A percentile compares a stretch with the other conserved stretches of the same genome.
These are phyloP conservation scores for Beta corolliflora DNA, from an alignment of 179 eudicot genomes.

Conservation along the genomic window DNA sequence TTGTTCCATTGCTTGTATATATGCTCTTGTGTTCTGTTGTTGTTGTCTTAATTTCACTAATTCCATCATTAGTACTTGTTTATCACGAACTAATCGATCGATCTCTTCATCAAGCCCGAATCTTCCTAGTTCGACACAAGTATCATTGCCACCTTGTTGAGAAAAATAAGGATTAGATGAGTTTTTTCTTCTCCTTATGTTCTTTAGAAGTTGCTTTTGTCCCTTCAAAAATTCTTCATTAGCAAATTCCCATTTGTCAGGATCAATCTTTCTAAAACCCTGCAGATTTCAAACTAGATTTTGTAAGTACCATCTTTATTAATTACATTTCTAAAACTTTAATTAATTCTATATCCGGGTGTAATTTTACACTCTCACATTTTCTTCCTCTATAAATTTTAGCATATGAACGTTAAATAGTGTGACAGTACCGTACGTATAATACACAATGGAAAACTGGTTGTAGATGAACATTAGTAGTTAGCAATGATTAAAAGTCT, in stretches of 20 bases:
- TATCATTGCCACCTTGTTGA: slow-evolving; percentile 45
- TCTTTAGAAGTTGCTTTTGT: slow-evolving; percentile 68
- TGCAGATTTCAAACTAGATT: slow-evolving; percentile 34
- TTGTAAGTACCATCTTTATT: slow-evolving; percentile 5
- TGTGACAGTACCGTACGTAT: too few relatives aligned
- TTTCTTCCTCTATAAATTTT: too few relatives aligned
- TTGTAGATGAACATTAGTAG: too few relatives aligned
- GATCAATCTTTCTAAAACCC: slow-evolving; percentile 95
- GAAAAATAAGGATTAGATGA: slow-evolving; percentile 36
- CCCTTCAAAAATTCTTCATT: slow-evolving; percentile 76
- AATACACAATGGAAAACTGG: too few relatives aligned
- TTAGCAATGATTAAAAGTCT: too few relatives aligned
- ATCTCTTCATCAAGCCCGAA: slow-evolving; percentile 67
- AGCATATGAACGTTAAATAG: too few relatives aligned
- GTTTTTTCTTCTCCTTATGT: slow-evolving; percentile 66
- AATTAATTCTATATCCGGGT: too few relatives aligned
- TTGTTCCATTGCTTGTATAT: slow-evolving; percentile 70
- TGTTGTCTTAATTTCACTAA: slow-evolving; percentile 79
- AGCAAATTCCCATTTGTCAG: slow-evolving; percentile 92
- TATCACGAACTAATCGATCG: slow-evolving; percentile 66
- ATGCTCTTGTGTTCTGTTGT: slow-evolving; percentile 59
- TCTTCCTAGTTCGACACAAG: slow-evolving; percentile 60
- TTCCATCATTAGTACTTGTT: slow-evolving; percentile 64
- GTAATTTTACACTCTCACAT: too few relatives aligned
- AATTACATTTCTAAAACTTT: background rate